Evolutionary conservation across 2,329 filamentous ascomycete species (phyloP), one percentile per base, ranked within the genome.

Genomic region (Byssothecium circinans): DNA sequence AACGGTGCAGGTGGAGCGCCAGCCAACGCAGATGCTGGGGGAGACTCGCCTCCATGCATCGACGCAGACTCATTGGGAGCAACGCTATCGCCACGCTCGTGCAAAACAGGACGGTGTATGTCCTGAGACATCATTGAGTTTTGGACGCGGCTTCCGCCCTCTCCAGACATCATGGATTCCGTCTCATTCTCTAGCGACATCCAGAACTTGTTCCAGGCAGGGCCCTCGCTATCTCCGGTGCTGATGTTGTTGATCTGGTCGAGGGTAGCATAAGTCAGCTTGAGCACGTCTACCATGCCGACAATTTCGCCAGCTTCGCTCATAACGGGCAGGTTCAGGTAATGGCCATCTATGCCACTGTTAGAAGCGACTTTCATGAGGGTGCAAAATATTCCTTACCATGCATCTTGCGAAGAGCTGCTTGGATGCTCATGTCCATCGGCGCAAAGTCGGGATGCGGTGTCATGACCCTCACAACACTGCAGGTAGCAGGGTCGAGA

Each of bases 181-280:
- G 91, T 92, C 70, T 96, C 92, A 62, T 95, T 85, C 71, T 97
- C 84, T 62, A 99, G 85, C 1, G 94, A 97, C 58, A 97, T 80
- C 94, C 94, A 99, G 77, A 99, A 99, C 74, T 97, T 99, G 78
- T 96, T 97, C 94, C 94, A 99, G 6, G 94, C 94, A 4, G 94
- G 94, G 0, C 94, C 94, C 74, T 99, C 94, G 61, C 84, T 90
- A 67, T 96, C 92, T 34, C 83, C 83, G 43, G 86, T 91, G 33
- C 83, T 85, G 86, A 99, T 97, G 49, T 89, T 91, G 77, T 97
- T 97, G 67, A 87, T 85, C 80, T 96, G 92, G 74, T 99, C 94
- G 43, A 99, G 81, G 4, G 94, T 99, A 41, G 94, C 94, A 73
- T 99, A 99, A 18, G 94, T 99, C 65, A 99, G 81, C 77, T 97